phyloP scores from a whole-genome alignment of 768 basidiomycete species.

The Leccinum longicurvipes region DNA sequence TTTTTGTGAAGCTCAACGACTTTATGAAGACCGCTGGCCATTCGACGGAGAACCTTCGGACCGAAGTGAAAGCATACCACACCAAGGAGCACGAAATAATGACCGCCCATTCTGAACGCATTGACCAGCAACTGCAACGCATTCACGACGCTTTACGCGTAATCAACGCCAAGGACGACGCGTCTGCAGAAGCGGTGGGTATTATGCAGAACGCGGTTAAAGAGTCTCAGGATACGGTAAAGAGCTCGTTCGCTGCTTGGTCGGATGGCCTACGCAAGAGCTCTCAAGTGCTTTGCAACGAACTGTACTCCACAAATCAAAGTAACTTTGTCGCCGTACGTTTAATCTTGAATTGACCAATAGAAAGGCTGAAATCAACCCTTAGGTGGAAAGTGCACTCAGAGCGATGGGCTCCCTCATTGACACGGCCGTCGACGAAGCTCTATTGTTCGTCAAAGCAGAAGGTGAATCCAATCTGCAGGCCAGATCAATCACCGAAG shows the following conservation, averaged over 20 bases:
- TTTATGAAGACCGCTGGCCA: slow-evolving; percentile 58
- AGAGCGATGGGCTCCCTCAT: slow-evolving; percentile 56
- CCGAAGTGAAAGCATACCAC: slow-evolving; percentile 56
- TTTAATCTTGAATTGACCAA: slow-evolving; percentile 1
- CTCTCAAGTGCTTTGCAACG: slow-evolving; percentile 45
- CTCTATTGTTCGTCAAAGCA: slow-evolving; percentile 50
- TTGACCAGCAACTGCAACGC: slow-evolving; percentile 56
- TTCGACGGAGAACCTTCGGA: slow-evolving; percentile 49
- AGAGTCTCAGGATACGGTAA: slow-evolving; percentile 52
- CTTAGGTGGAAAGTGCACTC: slow-evolving; percentile 55
- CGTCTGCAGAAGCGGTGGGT: slow-evolving; percentile 50
- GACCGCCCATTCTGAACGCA: slow-evolving; percentile 45
- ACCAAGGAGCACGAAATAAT: slow-evolving; percentile 54
- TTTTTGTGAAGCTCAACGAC: slow-evolving; percentile 58
- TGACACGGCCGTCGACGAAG: slow-evolving; percentile 57
- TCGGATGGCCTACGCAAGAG: slow-evolving; percentile 46
- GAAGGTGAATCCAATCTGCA: slow-evolving; percentile 52
- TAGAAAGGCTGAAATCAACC: slow-evolving; percentile 3
- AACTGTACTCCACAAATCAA: slow-evolving; percentile 42
- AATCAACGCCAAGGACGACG: slow-evolving; percentile 55
- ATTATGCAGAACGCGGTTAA: slow-evolving; percentile 47
- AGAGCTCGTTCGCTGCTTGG: slow-evolving; percentile 53
- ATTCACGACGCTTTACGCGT: slow-evolving; percentile 49
- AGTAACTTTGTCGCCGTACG: slow-evolving; percentile 46
- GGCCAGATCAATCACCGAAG: slow-evolving; percentile 46